phyloP scores from a whole-genome alignment of 768 basidiomycete species.

The Dendrothele bispora region DNA sequence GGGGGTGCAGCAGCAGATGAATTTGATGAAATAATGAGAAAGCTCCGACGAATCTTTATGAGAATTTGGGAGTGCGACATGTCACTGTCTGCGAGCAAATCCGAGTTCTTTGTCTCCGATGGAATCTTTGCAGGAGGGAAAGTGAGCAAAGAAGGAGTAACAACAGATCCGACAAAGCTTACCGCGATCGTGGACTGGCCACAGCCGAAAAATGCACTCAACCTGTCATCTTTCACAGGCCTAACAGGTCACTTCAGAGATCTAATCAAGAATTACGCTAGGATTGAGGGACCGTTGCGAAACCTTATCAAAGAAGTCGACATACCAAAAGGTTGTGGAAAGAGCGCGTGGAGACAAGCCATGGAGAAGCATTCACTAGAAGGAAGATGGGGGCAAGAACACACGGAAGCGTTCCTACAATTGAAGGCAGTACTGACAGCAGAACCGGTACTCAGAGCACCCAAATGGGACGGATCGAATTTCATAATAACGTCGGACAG shows the following conservation, averaged over 20 bases:
- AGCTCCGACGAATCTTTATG: slow-evolving; percentile 4
- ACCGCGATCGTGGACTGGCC: slow-evolving; percentile 9
- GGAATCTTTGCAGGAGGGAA: slow-evolving; percentile 5
- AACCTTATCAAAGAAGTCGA: slow-evolving; percentile 13
- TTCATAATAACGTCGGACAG: slow-evolving; percentile 36
- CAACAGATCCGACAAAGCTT: slow-evolving; percentile 3
- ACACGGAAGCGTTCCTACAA: background rate
- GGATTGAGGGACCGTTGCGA: slow-evolving; percentile 15
- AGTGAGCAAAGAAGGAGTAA: slow-evolving; percentile 7
- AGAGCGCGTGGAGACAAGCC: background rate
- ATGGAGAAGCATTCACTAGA: slow-evolving; percentile 2
- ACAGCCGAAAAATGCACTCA: slow-evolving; percentile 5
- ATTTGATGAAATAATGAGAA: slow-evolving; percentile 15
- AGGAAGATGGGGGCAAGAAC: background rate
- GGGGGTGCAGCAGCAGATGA: no score
- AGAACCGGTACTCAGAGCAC: slow-evolving; percentile 30
- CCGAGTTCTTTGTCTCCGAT: slow-evolving; percentile 11
- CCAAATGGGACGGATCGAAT: slow-evolving; percentile 28
- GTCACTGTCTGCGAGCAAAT: slow-evolving; percentile 4
- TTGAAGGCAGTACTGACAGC: slow-evolving; percentile 30
- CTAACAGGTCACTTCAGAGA: no score
- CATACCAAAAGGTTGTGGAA: slow-evolving; percentile 1
- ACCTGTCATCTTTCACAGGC: slow-evolving; percentile 16
- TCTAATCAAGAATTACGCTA: slow-evolving; percentile 7
- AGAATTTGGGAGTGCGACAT: no score